These are phyloP conservation scores for Aspergillus fijiensis DNA, from an alignment of 2,329 filamentous ascomycete species.

Conservation along the genomic window DNA sequence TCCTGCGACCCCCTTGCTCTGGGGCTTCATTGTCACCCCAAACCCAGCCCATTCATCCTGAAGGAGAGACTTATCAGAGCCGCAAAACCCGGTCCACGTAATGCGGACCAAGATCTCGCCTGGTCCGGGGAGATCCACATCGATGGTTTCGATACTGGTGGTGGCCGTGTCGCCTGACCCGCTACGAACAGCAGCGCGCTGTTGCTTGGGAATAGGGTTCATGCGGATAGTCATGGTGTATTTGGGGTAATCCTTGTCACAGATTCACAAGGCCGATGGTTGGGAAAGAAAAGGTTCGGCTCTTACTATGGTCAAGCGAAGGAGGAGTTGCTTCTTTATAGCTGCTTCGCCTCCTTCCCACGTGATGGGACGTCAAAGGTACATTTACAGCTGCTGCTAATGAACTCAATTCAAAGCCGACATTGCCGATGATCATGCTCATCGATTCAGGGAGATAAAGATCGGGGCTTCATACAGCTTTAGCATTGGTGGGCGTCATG, in stretches of 20 bases:
- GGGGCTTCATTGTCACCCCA: conserved; percentile 3
- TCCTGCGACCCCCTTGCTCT: conserved; percentile 24
- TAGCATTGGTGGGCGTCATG: neutral
- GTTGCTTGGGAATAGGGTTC: neutral
- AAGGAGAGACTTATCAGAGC: conserved; percentile 9
- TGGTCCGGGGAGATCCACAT: conserved; percentile 2
- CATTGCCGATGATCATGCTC: neutral
- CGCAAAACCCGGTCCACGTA: conserved; percentile 14
- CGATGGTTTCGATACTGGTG: neutral
- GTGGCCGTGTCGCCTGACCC: conserved; percentile 1
- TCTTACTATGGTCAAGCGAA: neutral
- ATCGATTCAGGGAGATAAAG: neutral
- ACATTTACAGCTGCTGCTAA: neutral
- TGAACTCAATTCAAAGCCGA: neutral
- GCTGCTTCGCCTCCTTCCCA: neutral
- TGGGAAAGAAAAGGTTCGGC: neutral
- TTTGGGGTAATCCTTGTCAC: neutral
- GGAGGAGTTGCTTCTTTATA: neutral
- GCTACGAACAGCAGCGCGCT: conserved; percentile 7
- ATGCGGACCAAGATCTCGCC: conserved; percentile 15
- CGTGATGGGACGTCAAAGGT: neutral
- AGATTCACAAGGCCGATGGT: neutral
- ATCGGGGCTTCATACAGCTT: neutral
- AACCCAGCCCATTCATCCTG: conserved; percentile 8
- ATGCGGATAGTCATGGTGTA: conserved; percentile 1